Conservation (phyloP, 1,284 basidiomycete genomes). For the Pisolithus thermaeus region DNA sequence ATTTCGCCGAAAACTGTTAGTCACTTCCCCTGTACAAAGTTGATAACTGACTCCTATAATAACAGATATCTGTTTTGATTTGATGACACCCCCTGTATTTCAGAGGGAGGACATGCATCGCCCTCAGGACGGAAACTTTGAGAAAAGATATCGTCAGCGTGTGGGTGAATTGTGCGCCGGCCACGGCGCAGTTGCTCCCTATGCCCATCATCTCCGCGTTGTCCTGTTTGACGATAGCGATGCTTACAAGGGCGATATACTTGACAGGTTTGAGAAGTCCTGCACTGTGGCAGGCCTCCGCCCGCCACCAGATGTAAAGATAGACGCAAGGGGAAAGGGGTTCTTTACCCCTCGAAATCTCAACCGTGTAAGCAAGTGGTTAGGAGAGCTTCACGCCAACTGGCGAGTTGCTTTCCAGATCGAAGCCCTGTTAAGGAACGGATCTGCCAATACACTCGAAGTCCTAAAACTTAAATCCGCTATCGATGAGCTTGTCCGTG, state of each 20-base stretch:
- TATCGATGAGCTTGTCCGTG: constrained; percentile 36
- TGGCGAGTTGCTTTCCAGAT: constrained; percentile 69
- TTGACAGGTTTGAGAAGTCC: constrained; percentile 43
- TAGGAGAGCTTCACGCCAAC: constrained; percentile 30
- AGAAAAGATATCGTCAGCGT: constrained; percentile 43
- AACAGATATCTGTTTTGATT: constrained; percentile 60
- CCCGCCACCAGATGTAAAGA: constrained; percentile 28
- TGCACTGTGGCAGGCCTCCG: constrained; percentile 49
- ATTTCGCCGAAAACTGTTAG: constrained; percentile 41
- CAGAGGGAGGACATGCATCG: constrained; percentile 55
- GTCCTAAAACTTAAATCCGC: constrained; percentile 38
- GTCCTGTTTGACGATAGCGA: constrained; percentile 39
- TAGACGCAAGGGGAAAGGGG: constrained; percentile 42
- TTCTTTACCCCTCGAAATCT: constrained; percentile 49
- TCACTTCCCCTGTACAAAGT: constrained; percentile 6
- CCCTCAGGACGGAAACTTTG: constrained; percentile 37
- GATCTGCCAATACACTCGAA: constrained; percentile 51
- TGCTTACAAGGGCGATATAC: constrained; percentile 30
- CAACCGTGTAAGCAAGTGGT: constrained; percentile 36
- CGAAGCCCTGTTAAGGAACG: constrained; percentile 57
- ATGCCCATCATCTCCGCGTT: constrained; percentile 59
- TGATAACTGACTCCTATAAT: constrained; percentile 1
- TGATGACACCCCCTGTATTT: constrained; percentile 54
- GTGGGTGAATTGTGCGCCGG: constrained; percentile 48
- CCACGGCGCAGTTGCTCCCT: constrained; percentile 53